Base-by-base conservation (phyloP, 192 early-diverging fungal genomes). In the Lunasporangiospora selenospora region DNA sequence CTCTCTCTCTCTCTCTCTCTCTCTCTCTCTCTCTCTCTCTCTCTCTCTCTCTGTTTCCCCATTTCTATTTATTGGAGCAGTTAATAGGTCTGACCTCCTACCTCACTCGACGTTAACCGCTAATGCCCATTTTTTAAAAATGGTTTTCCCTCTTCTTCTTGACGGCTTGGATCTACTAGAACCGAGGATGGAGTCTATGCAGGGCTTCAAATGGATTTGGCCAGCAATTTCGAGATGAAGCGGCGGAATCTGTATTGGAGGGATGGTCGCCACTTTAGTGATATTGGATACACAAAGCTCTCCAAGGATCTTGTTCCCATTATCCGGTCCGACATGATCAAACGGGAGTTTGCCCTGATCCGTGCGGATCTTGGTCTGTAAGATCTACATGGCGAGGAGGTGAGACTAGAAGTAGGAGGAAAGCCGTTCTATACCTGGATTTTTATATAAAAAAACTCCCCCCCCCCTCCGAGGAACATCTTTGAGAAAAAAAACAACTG, bases 201-300 rank as follows among this genome's bases (percentile, higher is more conserved):
- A 23, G 76, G 76, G 29, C 60, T 69, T 18, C 41, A 58, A 13
- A 52, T 77, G 3, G 76, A 77, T 34, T 41, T 71, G 21, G 53
- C 54, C 0, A 53, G 69, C 24, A 77, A 77, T 46, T 77, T 69
- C 36, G 76, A 77, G 30, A 64, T 64, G 39, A 63, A 65, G 52
- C 66, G 76, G 31, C 43, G 44, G 12, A 69, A 77, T 38, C 50
- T 77, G 12, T 77, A 77, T 40, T 77, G 65, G 65, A 44, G 62
- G 19, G 67, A 77, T 21, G 61, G 50, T 3, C 66, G 76, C 5
- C 76, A 77, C 27, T 77, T 77, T 12, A 77, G 57, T 48, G 62
- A 58, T 30, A 67, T 33, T 43, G 76, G 76, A 41, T 71, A 77
- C 33, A 34, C 41, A 19, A 67, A 69, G 37, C 63, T 77, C 44